A percentile compares a stretch with the other conserved stretches of the same genome.
These are phyloP conservation scores for Candida dubliniensis DNA, from an alignment of 1,139 yeast species.

Conservation along the genomic window DNA sequence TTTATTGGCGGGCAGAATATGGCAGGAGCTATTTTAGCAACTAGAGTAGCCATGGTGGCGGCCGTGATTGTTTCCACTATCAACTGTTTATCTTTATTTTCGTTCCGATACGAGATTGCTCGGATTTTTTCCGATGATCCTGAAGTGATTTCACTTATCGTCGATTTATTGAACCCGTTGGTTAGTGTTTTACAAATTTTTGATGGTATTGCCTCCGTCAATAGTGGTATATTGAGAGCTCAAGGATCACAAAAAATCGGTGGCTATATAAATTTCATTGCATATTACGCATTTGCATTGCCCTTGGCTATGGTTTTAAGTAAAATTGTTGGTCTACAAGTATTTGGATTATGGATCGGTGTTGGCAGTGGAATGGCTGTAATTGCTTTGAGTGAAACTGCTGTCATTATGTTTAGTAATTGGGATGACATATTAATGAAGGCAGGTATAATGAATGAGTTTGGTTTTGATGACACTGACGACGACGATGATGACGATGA, in stretches of 20 bases:
- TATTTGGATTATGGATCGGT: constrained; percentile 87
- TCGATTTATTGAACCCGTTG: constrained; percentile 57
- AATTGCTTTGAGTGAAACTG: constrained; percentile 63
- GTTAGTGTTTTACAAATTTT: constrained; percentile 74
- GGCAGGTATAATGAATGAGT: constrained; percentile 28
- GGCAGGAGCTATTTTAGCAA: constrained; percentile 60
- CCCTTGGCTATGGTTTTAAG: constrained; percentile 72
- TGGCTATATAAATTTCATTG: constrained; percentile 71
- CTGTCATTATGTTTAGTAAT: constrained; percentile 37
- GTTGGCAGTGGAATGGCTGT: constrained; percentile 72
- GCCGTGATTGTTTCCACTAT: constrained; percentile 57
- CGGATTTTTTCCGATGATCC: constrained; percentile 67
- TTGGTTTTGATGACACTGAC: constrained; percentile 18
- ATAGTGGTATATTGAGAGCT: constrained; percentile 83
- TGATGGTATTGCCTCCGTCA: constrained; percentile 80
- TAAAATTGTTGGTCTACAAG: constrained; percentile 49
- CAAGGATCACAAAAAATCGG: constrained; percentile 86
- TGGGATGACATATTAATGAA: constrained; percentile 42
- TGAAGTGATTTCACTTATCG: constrained; percentile 54
- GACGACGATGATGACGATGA: constrained; percentile 1
- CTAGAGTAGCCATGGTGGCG: constrained; percentile 60
- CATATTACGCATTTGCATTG: constrained; percentile 61
- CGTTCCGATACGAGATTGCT: constrained; percentile 60
- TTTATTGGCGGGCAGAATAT: constrained; percentile 79
- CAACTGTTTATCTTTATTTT: constrained; percentile 54